These are phyloP conservation scores for Ustilago cynodontis DNA, from an alignment of 1,284 basidiomycete genomes.

Conservation along the genomic window DNA sequence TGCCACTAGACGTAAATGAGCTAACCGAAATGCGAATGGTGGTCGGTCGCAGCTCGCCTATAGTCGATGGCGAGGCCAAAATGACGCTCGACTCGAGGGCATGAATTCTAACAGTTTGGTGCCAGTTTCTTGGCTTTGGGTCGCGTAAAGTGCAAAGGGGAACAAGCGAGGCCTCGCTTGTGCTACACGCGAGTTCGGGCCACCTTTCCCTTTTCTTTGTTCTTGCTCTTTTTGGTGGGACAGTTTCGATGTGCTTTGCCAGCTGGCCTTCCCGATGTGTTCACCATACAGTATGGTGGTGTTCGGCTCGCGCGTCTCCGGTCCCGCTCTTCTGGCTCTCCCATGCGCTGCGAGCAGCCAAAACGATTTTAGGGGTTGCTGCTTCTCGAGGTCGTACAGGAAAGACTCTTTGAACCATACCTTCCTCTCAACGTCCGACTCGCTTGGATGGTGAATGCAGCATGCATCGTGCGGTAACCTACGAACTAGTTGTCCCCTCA, in stretches of 20 bases:
- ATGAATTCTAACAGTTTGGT: not conserved
- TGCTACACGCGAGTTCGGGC: constrained; percentile 14
- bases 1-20: no score
- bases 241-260: not conserved
- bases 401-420: not conserved
- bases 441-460: constrained; percentile 1
- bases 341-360: not conserved
- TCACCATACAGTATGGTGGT: no score
- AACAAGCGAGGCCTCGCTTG: constrained; percentile 14
- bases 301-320: constrained; percentile 12
- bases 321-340: not conserved
- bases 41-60: constrained; percentile 1
- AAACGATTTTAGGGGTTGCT: constrained; percentile 5
- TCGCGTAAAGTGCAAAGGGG: not conserved
- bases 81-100: constrained; percentile 6
- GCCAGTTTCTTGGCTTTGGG: not conserved
- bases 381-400: not conserved
- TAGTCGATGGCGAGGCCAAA: not conserved
- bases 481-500: not conserved
- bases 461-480: not conserved
- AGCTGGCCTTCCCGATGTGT: not conserved
- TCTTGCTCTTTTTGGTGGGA: not conserved
- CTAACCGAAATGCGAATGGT: not conserved
- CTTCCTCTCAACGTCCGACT: not conserved
- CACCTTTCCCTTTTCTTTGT: not conserved